Evolutionary conservation across 768 basidiomycete genomes (phyloP), one percentile per base, ranked within the genome.

Genomic region (Pulveroboletus ravenelii): DNA sequence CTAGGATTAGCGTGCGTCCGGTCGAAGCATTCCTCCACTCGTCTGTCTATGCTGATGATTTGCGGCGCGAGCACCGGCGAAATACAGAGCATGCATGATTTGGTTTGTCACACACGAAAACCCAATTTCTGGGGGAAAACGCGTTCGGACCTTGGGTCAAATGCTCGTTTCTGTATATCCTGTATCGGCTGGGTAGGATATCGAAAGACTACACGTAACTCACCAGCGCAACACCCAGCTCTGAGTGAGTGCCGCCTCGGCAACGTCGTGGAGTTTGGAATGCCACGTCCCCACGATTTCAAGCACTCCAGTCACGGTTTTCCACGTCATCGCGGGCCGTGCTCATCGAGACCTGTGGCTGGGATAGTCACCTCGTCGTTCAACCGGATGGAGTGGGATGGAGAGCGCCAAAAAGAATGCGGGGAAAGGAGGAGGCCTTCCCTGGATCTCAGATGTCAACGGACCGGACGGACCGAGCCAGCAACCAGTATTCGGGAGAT

Each of bases 201-300:
- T 23, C 20, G 4, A 23, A 23, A 23, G 20, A 23, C 20, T 23
- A 23, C 20, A 23, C 20, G 20, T 23, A 23, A 23, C 20, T 23
- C 20, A 23, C 20, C 20, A 23, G 4, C 20, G 20, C 20, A 23
- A 4, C 4, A 23, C 20, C 20, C 20, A 23, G 4, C 20, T 23
- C 20, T 23, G 20, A 23, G 20, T 23, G 20, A 23, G 20, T 23
- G 20, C 20, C 20, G 20, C 20, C 20, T 23, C 41, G 15, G 72
- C 70, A 31, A 89, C 89, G 55, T 90, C 83, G 43, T 85, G 84
- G 3, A 85, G 74, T 56, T 81, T 78, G 38, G 85, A 82, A 67
- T 88, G 84, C 88, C 88, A 92, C 14, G 91, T 92, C 14, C 89
- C 89, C 85, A 55, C 25, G 14, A 44, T 41, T 37, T 30, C 41